Evolutionary conservation across 441 rosid genomes (phyloP).

Genomic region (Populus hybrid): DNA sequence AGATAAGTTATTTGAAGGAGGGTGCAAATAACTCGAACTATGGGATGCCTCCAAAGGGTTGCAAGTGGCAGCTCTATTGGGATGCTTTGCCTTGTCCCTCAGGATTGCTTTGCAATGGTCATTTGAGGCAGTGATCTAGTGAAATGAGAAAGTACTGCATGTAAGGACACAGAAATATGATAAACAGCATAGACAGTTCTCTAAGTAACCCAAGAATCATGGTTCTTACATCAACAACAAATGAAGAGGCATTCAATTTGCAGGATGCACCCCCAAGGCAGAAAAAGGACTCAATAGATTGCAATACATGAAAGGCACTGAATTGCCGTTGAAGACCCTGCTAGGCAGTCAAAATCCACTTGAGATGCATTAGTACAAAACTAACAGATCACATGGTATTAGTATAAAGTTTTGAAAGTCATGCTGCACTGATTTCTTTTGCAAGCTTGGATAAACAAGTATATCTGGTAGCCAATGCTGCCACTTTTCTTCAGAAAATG

Average conservation of each 20-base stretch:
- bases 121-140: conserved; percentile 62
- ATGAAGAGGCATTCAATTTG: conserved; percentile 56
- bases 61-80: conserved; percentile 23
- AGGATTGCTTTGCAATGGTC: conserved; percentile 51
- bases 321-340: conserved; percentile 77
- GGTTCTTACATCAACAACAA: conserved; percentile 67
- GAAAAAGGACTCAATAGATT: conserved; percentile 68
- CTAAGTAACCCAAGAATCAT: background rate
- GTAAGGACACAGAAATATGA: conserved; percentile 24
- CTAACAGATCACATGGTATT: background rate
- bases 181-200: background rate
- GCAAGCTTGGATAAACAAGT: background rate
- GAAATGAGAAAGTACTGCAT: conserved; percentile 23
- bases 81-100: conserved; percentile 30
- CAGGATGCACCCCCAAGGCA: conserved; percentile 50
- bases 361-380: conserved; percentile 1
- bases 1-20: conserved; percentile 34
- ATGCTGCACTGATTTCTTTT: background rate
- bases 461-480: background rate
- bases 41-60: conserved; percentile 24
- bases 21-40: conserved; percentile 26
- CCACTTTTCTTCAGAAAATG: background rate
- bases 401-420: background rate
- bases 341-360: conserved; percentile 7
- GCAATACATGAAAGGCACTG: conserved; percentile 65